A percentile compares a stretch with the other conserved stretches of the same genome.
Conservation (phyloP, 2,329 filamentous ascomycete species). For the Trichoderma atroviride region DNA sequence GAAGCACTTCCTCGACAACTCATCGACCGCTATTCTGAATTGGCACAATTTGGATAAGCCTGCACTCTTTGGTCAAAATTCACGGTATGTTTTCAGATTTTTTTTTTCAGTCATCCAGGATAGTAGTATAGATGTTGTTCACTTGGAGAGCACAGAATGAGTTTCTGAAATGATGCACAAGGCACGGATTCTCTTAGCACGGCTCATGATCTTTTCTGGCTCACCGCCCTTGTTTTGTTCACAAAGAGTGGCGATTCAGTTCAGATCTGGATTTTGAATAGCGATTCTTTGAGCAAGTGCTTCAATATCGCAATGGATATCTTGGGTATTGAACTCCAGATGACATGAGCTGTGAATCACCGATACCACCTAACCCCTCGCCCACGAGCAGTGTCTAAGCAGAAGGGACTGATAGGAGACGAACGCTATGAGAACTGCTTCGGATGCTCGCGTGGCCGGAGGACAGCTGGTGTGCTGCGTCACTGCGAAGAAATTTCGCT, state of each 20-base stretch:
- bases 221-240: not conserved
- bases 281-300: not conserved
- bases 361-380: not conserved
- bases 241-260: not conserved
- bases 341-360: conserved; percentile 22
- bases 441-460: conserved; percentile 11
- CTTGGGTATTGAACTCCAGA: not conserved
- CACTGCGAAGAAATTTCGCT: conserved; percentile 16
- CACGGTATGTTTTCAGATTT: not conserved
- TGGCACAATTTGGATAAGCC: not conserved
- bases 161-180: not conserved
- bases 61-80: not conserved
- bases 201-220: not conserved
- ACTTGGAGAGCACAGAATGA: not conserved
- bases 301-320: not conserved
- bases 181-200: not conserved
- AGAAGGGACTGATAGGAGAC: conserved; percentile 4
- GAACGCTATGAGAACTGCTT: conserved; percentile 2
- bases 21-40: conserved; percentile 36
- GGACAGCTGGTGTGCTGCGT: conserved; percentile 18
- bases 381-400: not conserved
- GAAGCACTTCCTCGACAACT: conserved; percentile 27
- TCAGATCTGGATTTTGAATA: not conserved
- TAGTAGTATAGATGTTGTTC: not conserved
- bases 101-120: not conserved